phyloP scores from a whole-genome alignment of 495 filamentous ascomycete species.

The Umbilicaria muhlenbergii region DNA sequence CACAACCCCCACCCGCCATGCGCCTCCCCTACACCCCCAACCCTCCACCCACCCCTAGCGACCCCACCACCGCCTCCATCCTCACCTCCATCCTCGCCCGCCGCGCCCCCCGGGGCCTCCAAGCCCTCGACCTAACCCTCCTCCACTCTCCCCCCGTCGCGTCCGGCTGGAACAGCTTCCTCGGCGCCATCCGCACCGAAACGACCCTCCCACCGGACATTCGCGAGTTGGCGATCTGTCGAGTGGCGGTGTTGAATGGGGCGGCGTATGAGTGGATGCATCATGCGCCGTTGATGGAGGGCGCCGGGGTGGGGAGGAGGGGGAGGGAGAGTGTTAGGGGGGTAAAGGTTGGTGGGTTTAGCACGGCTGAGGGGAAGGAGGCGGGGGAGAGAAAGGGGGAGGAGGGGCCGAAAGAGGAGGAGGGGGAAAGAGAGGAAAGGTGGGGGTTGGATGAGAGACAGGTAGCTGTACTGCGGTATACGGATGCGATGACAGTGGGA shows the following conservation, averaged over 20 bases:
- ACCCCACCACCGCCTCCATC: conserved; percentile 23
- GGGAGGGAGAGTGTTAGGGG: conserved; percentile 4
- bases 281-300: conserved; percentile 47
- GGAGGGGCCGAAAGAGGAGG: conserved; percentile 29
- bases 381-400: conserved; percentile 18
- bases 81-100: conserved; percentile 45
- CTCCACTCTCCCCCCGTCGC: conserved; percentile 58
- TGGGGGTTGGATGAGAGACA: conserved; percentile 37
- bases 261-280: conserved; percentile 71
- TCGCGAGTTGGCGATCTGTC: conserved; percentile 57
- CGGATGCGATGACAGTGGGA: conserved; percentile 61
- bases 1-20: conserved; percentile 29
- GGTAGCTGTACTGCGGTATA: conserved; percentile 49
- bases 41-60: conserved; percentile 32
- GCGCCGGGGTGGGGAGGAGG: conserved; percentile 14
- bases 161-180: conserved; percentile 69
- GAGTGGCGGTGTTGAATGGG: conserved; percentile 56
- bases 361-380: conserved; percentile 2
- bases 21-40: conserved; percentile 54
- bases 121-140: conserved; percentile 56
- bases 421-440: conserved; percentile 11
- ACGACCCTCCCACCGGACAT: conserved; percentile 42
- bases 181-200: conserved; percentile 55
- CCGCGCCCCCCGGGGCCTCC: conserved; percentile 45
- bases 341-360: conserved; percentile 1